Evolutionary conservation across 768 basidiomycete species (phyloP).

Genomic region (Amanita polypyramis): DNA sequence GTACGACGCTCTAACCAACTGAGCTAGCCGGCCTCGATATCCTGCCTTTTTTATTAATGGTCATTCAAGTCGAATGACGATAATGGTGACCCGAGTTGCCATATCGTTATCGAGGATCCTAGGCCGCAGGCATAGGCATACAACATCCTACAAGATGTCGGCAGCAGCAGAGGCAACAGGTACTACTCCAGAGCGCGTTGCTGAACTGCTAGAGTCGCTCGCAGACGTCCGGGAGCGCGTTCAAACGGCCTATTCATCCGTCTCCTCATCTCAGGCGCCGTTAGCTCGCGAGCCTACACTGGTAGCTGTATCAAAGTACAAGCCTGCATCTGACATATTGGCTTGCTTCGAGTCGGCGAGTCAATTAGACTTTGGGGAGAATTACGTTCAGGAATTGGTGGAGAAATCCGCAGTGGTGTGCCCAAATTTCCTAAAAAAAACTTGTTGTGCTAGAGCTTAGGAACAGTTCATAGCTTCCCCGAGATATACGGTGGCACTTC

Average conservation of each 20-base stretch:
- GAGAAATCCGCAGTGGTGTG: conserved; percentile 72
- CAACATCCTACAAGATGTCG: neutral
- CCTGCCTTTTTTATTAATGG: neutral
- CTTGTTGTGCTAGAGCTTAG: neutral
- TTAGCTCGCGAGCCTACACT: conserved; percentile 26
- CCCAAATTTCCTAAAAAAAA: conserved; percentile 5
- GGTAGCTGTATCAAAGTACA: conserved; percentile 90
- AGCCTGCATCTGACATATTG: conserved; percentile 78
- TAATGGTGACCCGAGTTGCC: neutral
- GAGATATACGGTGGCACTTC: conserved; percentile 92
- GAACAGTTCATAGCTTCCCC: conserved; percentile 51
- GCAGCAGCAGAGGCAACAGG: neutral
- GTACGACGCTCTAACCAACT: conserved; percentile 92
- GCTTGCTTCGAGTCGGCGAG: conserved; percentile 66
- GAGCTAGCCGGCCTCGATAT: conserved; percentile 68
- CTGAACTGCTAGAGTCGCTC: conserved; percentile 45
- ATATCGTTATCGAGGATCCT: neutral
- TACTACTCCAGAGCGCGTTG: conserved; percentile 30
- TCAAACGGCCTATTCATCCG: conserved; percentile 19
- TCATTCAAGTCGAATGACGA: too few relatives aligned
- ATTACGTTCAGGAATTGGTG: conserved; percentile 89
- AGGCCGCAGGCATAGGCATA: neutral
- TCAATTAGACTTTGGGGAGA: conserved; percentile 93
- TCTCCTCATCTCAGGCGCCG: conserved; percentile 11
- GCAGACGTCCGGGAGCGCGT: conserved; percentile 42